Base-by-base conservation (phyloP, 2,329 filamentous ascomycete genomes). In the Pseudogymnoascus sp. region DNA sequence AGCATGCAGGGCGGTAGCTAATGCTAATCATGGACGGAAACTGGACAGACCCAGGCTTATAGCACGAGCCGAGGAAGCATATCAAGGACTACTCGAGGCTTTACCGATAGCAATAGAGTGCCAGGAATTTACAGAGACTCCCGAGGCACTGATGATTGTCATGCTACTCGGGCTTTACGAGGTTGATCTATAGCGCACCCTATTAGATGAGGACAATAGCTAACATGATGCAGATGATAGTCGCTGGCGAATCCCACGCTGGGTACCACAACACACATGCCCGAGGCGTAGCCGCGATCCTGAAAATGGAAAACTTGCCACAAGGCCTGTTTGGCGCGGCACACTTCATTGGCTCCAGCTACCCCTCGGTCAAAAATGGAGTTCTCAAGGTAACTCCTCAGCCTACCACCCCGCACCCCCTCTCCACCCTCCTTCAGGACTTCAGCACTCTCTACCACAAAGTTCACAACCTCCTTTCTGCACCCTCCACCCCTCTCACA, bases 81-180 rank as follows among this genome's bases (percentile, higher is more conserved):
- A 68, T 42, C 65, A 71, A 38, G 46, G 63, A 11, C 64, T 70
- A 7, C 66, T 68, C 10, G 64, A 62, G 15, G 62, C 65, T 46
- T 50, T 68, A 33, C 64, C 66, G 6, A 62, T 44, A 37, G 44
- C 63, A 19, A 66, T 70, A 15, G 62, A 67, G n/a, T 35, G 40
- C 42, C 60, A 64, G 2, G 35, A 37, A n/a, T 26, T 44, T n/a
- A 60, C 37, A 4, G 64, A 64, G 9, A 29, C 33, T 17, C 44
- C 23, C n/a, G 68, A 69, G 50, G 40, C 65, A 38, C 64, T 50
- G 42, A 33, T 66, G 13, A 42, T 68, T 17, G 66, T 65, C 33
- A 67, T 69, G 66, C 60, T 70, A 17, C 38, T 71, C 19, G 68
- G 68, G 2, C 61, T 70, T 13, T 69, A 68, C 50, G 63, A 69